phyloP scores from a whole-genome alignment of 306 rosid genomes.

The Ormosia emarginata region DNA sequence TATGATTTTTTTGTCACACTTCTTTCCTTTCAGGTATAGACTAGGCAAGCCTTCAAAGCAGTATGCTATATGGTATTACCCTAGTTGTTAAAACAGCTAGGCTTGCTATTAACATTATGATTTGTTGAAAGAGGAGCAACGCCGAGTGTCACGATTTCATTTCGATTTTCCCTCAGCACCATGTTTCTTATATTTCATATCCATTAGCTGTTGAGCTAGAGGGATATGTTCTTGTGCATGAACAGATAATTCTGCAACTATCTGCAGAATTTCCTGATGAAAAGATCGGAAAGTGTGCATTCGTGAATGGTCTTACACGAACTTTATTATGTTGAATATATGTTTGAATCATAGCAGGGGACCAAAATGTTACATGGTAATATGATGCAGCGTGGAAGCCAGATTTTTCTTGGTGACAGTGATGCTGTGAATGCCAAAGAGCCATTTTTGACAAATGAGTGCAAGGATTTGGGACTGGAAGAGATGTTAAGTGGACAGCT shows the following conservation, averaged over 20 bases:
- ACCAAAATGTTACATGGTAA: conserved; percentile 84
- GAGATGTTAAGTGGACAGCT: conserved; percentile 41
- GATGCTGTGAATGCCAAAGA: conserved; percentile 71
- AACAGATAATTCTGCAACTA: conserved; percentile 83
- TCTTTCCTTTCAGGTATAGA: conserved; percentile 38
- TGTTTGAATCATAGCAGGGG: conserved; percentile 67
- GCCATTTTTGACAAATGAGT: conserved; percentile 78
- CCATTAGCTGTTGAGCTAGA: conserved; percentile 26
- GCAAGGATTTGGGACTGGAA: conserved; percentile 52
- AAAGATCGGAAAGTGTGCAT: conserved; percentile 64
- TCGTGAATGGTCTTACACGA: conserved; percentile 70
- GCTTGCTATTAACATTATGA: conserved; percentile 55
- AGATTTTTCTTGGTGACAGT: conserved; percentile 78
- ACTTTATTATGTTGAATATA: conserved; percentile 70
- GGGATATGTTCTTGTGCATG: conserved; percentile 84
- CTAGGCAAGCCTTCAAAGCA: conserved; percentile 67
- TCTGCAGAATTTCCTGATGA: conserved; percentile 79
- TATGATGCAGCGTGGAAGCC: conserved; percentile 62
- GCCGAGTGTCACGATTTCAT: too few species aligned
- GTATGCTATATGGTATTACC: conserved; percentile 27
- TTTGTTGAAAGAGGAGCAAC: conserved; percentile 42
- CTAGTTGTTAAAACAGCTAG: conserved; percentile 37
- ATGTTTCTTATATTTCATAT: too few species aligned
- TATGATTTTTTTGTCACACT: neutral
- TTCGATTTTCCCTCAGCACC: too few species aligned